These are phyloP conservation scores for Pisolithus albus DNA, from an alignment of 768 basidiomycete genomes.

Conservation along the genomic window DNA sequence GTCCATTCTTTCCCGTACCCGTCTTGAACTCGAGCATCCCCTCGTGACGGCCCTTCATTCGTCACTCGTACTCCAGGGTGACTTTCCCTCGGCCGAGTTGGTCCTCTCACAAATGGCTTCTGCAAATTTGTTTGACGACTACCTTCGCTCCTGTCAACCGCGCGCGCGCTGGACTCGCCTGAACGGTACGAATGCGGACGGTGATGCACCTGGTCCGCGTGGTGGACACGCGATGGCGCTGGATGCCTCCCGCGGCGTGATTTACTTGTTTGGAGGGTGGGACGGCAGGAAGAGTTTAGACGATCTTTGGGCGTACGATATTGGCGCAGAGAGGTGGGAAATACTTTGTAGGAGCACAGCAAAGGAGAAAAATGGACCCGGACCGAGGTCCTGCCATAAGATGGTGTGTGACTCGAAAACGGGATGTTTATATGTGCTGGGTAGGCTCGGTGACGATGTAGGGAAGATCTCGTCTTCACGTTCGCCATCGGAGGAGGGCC, in stretches of 20 bases:
- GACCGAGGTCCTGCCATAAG: constrained; percentile 70
- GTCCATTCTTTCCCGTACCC: constrained; percentile 48
- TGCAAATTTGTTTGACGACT: constrained; percentile 55
- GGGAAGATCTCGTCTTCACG: constrained; percentile 9
- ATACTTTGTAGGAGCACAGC: constrained; percentile 51
- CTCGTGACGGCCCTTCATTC: constrained; percentile 60
- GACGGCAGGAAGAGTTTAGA: constrained; percentile 65
- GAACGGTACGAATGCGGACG: constrained; percentile 51
- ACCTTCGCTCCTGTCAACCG: constrained; percentile 50
- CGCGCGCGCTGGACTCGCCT: constrained; percentile 57
- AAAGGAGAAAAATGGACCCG: constrained; percentile 57
- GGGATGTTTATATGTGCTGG: constrained; percentile 67
- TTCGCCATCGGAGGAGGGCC: not conserved
- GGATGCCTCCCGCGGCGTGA: constrained; percentile 50
- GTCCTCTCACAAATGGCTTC: constrained; percentile 44
- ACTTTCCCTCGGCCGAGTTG: constrained; percentile 53
- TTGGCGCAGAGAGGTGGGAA: constrained; percentile 54
- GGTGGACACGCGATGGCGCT: constrained; percentile 83
- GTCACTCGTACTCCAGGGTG: constrained; percentile 56
- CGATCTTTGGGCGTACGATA: constrained; percentile 73
- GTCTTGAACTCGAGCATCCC: constrained; percentile 61
- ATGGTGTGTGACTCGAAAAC: constrained; percentile 73
- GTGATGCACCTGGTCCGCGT: constrained; percentile 57
- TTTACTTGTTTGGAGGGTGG: constrained; percentile 80
- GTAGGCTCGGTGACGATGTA: constrained; percentile 54